These are phyloP conservation scores for Erysimum cheiranthoides DNA, from an alignment of 345 rosid species.

Conservation along the genomic window DNA sequence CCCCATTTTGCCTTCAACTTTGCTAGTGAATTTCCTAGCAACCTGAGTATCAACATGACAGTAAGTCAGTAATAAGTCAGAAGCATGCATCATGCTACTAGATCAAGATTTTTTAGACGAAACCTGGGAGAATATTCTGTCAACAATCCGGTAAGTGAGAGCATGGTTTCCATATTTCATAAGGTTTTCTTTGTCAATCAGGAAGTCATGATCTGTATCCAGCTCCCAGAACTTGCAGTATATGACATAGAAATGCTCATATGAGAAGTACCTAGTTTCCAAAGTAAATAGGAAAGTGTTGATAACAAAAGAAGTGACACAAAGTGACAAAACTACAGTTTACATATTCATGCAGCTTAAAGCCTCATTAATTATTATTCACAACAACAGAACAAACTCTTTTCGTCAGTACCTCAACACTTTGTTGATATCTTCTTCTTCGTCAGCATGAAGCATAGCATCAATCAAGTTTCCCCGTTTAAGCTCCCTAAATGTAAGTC, in stretches of 20 bases:
- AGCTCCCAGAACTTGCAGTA: conserved; percentile 99
- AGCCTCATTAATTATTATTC: neutral
- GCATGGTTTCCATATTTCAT: conserved; percentile 98
- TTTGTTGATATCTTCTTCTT: conserved; percentile 99
- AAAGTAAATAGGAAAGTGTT: neutral
- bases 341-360: neutral
- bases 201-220: conserved; percentile 94
- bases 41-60: conserved; percentile 53
- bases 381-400: neutral
- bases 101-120: conserved; percentile 30
- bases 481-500: conserved; percentile 84
- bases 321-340: neutral
- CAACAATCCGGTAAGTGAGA: conserved; percentile 95
- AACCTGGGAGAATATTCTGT: conserved; percentile 96
- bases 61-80: neutral
- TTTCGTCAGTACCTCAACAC: conserved; percentile 71
- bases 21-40: conserved; percentile 86
- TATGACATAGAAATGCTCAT: conserved; percentile 94
- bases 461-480: conserved; percentile 85
- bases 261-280: conserved; percentile 82
- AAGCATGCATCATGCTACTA: neutral
- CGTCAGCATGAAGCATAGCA: conserved; percentile 93
- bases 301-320: neutral
- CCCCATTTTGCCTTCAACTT: conserved; percentile 92
- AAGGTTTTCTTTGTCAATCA: conserved; percentile 96